These are phyloP conservation scores for Taphrina betulina DNA, from an alignment of 1,139 yeast species.

Conservation along the genomic window DNA sequence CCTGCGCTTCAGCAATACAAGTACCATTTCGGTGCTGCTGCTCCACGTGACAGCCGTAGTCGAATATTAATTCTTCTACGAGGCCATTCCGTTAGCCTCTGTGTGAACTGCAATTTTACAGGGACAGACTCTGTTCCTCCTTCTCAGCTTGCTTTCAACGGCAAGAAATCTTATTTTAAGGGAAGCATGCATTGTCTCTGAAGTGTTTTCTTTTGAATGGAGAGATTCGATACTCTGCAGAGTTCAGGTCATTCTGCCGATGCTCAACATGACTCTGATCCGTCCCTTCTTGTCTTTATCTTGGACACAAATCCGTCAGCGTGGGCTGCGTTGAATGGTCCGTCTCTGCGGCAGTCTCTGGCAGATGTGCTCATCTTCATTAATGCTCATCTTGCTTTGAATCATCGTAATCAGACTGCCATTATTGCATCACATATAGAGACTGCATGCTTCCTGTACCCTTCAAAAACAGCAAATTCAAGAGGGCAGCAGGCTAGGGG, in stretches of 20 bases:
- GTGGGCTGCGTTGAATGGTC: slow-evolving; percentile 59
- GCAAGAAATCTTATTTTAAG: no score
- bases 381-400: slow-evolving; percentile 83
- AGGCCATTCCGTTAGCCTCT: no score
- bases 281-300: slow-evolving; percentile 75
- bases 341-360: slow-evolving; percentile 55
- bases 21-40: no score
- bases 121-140: no score
- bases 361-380: slow-evolving; percentile 66
- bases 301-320: slow-evolving; percentile 75
- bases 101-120: no score
- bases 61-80: no score
- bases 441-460: slow-evolving; percentile 73
- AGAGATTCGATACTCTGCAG: slow-evolving; percentile 21
- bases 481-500: slow-evolving; percentile 20
- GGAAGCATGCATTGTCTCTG: no score
- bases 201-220: slow-evolving; percentile 22
- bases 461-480: slow-evolving; percentile 46
- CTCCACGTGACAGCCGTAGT: no score
- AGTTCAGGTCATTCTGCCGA: slow-evolving; percentile 3
- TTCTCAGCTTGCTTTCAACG: no score
- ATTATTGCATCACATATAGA: slow-evolving; percentile 73
- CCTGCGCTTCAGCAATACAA: no score
- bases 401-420: slow-evolving; percentile 81
- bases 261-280: slow-evolving; percentile 42